phyloP scores from a whole-genome alignment of 2,329 filamentous ascomycete genomes.

The Exophiala dermatitidis region DNA sequence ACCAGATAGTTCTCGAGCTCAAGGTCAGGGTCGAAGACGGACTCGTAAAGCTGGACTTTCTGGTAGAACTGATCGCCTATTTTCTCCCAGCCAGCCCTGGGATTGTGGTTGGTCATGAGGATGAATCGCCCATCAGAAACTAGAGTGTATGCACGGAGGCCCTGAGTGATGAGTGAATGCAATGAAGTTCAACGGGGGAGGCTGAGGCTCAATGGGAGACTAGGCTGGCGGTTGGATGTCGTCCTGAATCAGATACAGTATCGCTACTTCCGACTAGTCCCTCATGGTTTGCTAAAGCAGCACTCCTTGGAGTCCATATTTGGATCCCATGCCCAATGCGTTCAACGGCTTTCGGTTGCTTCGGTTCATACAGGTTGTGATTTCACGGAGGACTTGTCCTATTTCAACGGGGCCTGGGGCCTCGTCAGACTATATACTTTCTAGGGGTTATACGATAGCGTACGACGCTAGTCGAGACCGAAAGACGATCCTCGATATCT shows the following conservation, averaged over 20 bases:
- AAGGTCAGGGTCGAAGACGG: constrained; percentile 83
- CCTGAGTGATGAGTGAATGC: background rate
- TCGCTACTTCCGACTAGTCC: background rate
- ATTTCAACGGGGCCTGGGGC: too few species aligned
- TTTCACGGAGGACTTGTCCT: too few species aligned
- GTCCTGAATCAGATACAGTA: background rate
- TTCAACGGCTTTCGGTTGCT: too few species aligned
- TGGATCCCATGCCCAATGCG: too few species aligned
- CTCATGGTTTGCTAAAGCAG: background rate
- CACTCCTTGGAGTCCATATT: background rate
- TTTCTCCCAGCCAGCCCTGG: constrained; percentile 88
- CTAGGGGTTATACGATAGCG: too few species aligned
- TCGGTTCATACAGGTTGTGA: too few species aligned
- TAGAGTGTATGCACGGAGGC: background rate
- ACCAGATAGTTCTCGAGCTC: constrained; percentile 94
- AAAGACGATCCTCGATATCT: too few species aligned
- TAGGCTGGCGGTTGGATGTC: background rate
- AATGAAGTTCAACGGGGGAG: background rate
- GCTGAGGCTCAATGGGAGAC: background rate
- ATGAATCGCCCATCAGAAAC: constrained; percentile 6
- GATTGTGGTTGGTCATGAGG: constrained; percentile 47
- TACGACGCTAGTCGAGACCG: too few species aligned
- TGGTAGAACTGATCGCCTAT: constrained; percentile 92
- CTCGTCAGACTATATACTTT: too few species aligned
- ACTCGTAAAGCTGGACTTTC: constrained; percentile 87